phyloP scores from a whole-genome alignment of 345 rosid genomes.

The Brassica juncea region DNA sequence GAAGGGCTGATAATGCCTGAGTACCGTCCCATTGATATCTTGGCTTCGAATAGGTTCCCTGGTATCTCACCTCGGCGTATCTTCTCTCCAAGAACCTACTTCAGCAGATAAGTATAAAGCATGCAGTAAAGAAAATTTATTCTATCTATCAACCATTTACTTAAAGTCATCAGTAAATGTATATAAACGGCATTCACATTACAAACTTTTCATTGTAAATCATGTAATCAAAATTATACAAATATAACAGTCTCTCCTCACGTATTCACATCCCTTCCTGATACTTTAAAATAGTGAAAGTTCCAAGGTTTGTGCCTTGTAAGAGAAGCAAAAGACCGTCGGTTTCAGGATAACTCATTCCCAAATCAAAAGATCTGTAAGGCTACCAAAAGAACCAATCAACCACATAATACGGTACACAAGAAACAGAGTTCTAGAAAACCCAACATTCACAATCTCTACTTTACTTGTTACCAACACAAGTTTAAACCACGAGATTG shows the following conservation, averaged over 20 bases:
- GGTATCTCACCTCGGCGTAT: slow-evolving; percentile 69
- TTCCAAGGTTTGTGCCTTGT: background rate
- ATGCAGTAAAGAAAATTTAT: slow-evolving; percentile 1
- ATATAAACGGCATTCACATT: slow-evolving; percentile 14
- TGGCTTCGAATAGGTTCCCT: slow-evolving; percentile 58
- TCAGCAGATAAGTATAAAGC: slow-evolving; percentile 35
- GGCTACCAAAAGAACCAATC: background rate
- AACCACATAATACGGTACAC: background rate
- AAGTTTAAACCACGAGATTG: background rate
- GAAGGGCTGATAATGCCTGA: slow-evolving; percentile 55
- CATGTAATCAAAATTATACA: slow-evolving; percentile 1
- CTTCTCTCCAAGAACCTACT: slow-evolving; percentile 57
- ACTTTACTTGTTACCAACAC: background rate
- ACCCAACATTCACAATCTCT: background rate
- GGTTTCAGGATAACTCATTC: background rate
- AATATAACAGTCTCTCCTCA: background rate
- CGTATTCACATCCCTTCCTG: background rate
- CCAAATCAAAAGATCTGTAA: background rate
- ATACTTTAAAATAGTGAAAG: background rate
- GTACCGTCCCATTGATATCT: slow-evolving; percentile 50
- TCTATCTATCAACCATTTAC: slow-evolving; percentile 23
- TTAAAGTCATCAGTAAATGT: slow-evolving; percentile 18
- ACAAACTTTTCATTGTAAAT: slow-evolving; percentile 1
- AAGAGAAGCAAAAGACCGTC: background rate
- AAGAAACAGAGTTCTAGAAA: background rate